Base-by-base conservation (phyloP, 202 grass and related monocot genomes). In the Setaria italica region DNA sequence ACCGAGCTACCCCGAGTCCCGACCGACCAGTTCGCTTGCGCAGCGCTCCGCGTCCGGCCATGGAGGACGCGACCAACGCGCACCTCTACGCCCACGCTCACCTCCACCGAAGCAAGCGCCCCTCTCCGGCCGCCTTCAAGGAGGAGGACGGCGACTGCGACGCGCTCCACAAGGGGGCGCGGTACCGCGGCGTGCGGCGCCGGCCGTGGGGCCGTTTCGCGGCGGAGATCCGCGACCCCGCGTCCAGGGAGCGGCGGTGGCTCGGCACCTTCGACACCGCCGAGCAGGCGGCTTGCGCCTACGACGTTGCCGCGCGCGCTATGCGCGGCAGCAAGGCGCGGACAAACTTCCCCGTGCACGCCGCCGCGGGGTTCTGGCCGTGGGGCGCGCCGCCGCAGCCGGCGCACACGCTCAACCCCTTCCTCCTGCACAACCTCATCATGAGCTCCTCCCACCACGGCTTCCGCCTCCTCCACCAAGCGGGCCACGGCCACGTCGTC, bases 191-290 rank as follows among this genome's bases (percentile, higher is more conserved):
- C 3, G 97, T 99, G 53, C 90, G 97, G 20, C 90, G 97, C 9
- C 82, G 97, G 5, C 97, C 97, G 33, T 99, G 97, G 97, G 96
- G 96, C 45, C 86, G 96, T 32, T 99, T 94, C 72, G 96, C 96
- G 5, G 96, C 96, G 3, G 97, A 99, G 89, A 99, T 99, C 74
- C 87, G 97, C 1, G 97, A 99, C 64, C 97, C 97, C 11, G 68
- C 80, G 77, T 91, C 97, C 55, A 99, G 96, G 80, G 97, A 92
- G 81, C 90, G 97, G 19, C 90, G 92, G 43, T 92, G 90, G 90
- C 87, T 92, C 5, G 87, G 90, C 65, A 92, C 90, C 63, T 92
- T 92, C 80, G 63, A 77, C 70, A 92, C 80, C 7, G 87, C 87
- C 5, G 80, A 87, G 84, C 84, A 21, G 20, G 90, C 90, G 29